Base-by-base conservation (phyloP, 2,329 filamentous ascomycete species). In the Myriosclerotinia scirpicola region DNA sequence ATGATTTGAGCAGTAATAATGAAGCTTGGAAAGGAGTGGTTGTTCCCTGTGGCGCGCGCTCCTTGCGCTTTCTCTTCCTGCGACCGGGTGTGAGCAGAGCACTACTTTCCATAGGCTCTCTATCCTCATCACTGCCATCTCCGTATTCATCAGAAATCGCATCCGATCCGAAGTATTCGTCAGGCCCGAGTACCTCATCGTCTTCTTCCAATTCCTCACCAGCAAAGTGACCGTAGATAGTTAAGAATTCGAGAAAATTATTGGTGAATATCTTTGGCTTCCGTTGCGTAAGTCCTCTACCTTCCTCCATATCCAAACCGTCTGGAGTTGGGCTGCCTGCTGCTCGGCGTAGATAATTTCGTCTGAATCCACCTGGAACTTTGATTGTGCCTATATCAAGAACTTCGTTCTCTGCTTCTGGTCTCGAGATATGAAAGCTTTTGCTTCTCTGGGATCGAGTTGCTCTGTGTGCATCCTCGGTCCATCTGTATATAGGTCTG, bases 151-250 rank as follows among this genome's bases (percentile, higher is more conserved):
- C 86, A 68, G 88, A 84, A 54, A 88, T 86, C 14, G 88, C 84
- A 62, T 89, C 88, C 0, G 92, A 93, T 9, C 89, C 90, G 76
- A 97, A 97, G 78, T 97, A 97, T 76, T 97, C 94, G 76, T 96
- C 90, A 1, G 92, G 92, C 6, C 85, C 87, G 17, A 97, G 81
- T 1, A 88, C 91, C 77, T 98, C 94, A 73, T 98, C 95, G 73
- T 98, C 95, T 78, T 99, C 95, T 77, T 97, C 93, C 15, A 99
- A 84, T 76, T 97, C 91, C 78, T 99, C 95, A 79, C 95, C 95
- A 2, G 95, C 95, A 77, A 99, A 99, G 79, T 99, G 95, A 5
- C 95, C 95, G 73, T 97, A 99, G 40, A 99, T 85, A 9, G 92
- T 93, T 61, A 99, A 78, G 74, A 99, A 99, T 77, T 99, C 96